These are phyloP conservation scores for Trichoderma sp. DNA, from an alignment of 2,329 filamentous ascomycete genomes.

Conservation along the genomic window DNA sequence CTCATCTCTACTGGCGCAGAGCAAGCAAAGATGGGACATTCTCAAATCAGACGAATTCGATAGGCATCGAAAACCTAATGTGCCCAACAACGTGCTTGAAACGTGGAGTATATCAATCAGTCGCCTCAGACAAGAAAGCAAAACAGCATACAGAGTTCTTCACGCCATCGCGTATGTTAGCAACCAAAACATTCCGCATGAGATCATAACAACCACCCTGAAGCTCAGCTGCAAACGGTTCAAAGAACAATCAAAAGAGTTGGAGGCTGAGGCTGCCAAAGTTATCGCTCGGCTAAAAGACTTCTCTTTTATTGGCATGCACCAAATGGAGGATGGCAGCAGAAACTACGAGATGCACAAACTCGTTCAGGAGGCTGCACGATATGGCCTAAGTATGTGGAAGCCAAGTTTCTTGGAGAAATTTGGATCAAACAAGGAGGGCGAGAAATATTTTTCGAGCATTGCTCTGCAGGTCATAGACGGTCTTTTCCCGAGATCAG, in stretches of 20 bases:
- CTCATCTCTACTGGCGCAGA: not conserved
- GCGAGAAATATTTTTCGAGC: not conserved
- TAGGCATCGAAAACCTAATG: not conserved
- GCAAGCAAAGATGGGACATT: not conserved
- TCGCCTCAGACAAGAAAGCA: not conserved
- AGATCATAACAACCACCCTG: not conserved
- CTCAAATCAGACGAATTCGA: not conserved
- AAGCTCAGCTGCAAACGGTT: too few species aligned
- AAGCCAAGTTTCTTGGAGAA: fast-evolving
- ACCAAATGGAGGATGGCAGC: not conserved
- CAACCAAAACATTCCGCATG: not conserved
- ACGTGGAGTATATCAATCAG: not conserved
- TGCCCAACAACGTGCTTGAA: not conserved
- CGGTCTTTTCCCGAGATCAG: not conserved
- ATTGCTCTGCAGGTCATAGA: not conserved
- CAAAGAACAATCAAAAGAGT: not conserved
- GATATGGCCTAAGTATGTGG: not conserved
- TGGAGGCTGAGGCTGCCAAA: not conserved
- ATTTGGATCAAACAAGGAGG: fast-evolving
- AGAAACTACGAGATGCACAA: not conserved
- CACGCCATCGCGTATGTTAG: not conserved
- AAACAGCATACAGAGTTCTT: not conserved
- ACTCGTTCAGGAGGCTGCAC: not conserved
- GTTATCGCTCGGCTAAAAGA: not conserved
- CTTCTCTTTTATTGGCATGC: not conserved